Evolutionary conservation across 2,329 filamentous ascomycete genomes (phyloP).

Genomic region (Didymella pinodella): DNA sequence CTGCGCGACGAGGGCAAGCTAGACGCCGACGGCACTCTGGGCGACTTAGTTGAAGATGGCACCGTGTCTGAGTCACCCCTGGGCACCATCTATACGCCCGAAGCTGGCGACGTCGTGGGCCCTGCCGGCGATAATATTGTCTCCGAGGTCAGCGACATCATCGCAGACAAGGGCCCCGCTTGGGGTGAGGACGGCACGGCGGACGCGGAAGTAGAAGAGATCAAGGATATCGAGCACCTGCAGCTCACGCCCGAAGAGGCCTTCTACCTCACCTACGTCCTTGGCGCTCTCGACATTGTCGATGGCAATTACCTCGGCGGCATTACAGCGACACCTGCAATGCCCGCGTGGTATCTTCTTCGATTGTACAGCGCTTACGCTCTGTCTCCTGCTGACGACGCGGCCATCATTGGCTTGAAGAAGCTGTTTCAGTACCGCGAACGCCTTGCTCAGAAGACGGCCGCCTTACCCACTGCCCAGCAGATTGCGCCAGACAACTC

Average conservation of each 20-base stretch:
- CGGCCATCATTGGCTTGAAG: slow-evolving; percentile 18
- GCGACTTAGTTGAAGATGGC: slow-evolving; percentile 43
- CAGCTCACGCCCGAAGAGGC: slow-evolving; percentile 90
- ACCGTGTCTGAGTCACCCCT: slow-evolving; percentile 29
- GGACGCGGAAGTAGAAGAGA: slow-evolving; percentile 22
- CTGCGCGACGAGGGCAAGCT: slow-evolving; percentile 62
- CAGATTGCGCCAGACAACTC: slow-evolving; percentile 75
- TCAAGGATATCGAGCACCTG: slow-evolving; percentile 75
- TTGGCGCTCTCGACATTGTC: slow-evolving; percentile 78
- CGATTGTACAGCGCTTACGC: slow-evolving; percentile 72
- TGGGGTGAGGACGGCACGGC: slow-evolving; percentile 20
- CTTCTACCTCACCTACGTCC: slow-evolving; percentile 84
- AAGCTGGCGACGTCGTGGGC: slow-evolving; percentile 23
- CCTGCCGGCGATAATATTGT: slow-evolving; percentile 21
- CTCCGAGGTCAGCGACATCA: slow-evolving; percentile 24
- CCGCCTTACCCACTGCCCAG: slow-evolving; percentile 20
- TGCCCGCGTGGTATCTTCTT: slow-evolving; percentile 38
- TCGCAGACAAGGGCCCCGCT: slow-evolving; percentile 14
- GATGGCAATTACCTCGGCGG: slow-evolving; percentile 56
- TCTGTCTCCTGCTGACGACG: slow-evolving; percentile 61
- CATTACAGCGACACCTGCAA: slow-evolving; percentile 47
- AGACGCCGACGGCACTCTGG: slow-evolving; percentile 32
- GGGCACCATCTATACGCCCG: slow-evolving; percentile 31
- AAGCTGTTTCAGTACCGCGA: slow-evolving; percentile 27
- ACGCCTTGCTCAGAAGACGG: slow-evolving; percentile 14